Conservation (phyloP, 805 yeast species). For the Pichia manshurica region DNA sequence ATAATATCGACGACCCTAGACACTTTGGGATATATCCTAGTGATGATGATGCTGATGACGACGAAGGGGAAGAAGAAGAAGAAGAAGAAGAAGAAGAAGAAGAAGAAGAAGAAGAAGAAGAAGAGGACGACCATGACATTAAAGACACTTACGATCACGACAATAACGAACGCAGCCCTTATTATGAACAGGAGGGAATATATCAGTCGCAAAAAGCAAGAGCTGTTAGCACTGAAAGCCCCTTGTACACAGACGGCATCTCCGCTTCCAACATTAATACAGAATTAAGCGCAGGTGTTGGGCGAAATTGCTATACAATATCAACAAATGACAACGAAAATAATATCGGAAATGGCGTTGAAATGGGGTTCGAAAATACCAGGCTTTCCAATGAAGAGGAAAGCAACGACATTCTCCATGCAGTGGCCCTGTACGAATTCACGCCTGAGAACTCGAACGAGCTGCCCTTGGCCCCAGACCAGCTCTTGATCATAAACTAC, state of each 20-base stretch:
- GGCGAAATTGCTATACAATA: not conserved
- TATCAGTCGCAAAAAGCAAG: too few relatives aligned
- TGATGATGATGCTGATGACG: constrained; percentile 21
- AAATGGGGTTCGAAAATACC: too few relatives aligned
- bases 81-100: constrained; percentile 16
- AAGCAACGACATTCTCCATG: constrained; percentile 33
- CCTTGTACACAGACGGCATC: too few relatives aligned
- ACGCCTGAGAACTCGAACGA: constrained; percentile 94
- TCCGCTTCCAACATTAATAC: too few relatives aligned
- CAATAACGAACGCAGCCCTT: not conserved
- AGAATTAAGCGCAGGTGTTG: not conserved
- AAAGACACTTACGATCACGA: too few relatives aligned
- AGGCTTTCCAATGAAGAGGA: constrained; percentile 1
- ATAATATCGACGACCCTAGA: constrained; percentile 60
- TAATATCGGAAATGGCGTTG: too few relatives aligned
- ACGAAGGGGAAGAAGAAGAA: constrained; percentile 17
- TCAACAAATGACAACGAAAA: too few relatives aligned
- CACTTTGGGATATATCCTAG: constrained; percentile 47
- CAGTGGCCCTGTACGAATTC: constrained; percentile 85
- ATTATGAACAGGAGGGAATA: not conserved
- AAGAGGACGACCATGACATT: not conserved
- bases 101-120: not conserved
- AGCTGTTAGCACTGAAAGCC: too few relatives aligned
- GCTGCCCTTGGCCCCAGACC: constrained; percentile 70
- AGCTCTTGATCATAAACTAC: constrained; percentile 76